Conservation (phyloP, 768 basidiomycete species). For the Kwoniella mangroviensis region DNA sequence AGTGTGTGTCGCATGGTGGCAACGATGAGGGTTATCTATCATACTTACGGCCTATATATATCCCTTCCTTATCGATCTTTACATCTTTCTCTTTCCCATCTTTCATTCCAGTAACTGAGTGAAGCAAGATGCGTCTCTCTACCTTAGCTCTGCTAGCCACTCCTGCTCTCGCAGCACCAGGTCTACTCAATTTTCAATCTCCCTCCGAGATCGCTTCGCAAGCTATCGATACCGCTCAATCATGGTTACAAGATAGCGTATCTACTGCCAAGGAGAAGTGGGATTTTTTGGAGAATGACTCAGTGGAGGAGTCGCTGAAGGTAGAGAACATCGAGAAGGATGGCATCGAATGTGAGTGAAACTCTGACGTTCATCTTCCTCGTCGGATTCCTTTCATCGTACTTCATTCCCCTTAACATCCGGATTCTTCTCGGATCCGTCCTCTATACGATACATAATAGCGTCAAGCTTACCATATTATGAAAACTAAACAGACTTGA, state of each 20-base stretch:
- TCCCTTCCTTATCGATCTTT: not conserved
- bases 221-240: conserved; percentile 41
- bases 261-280: conserved; percentile 27
- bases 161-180: conserved; percentile 31
- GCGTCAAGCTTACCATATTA: not conserved
- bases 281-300: conserved; percentile 33
- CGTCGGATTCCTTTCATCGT: not conserved
- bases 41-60: not conserved
- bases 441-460: not conserved
- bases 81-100: not conserved
- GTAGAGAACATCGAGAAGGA: conserved; percentile 33
- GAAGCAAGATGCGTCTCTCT: conserved; percentile 18
- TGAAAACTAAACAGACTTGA: conserved; percentile 37
- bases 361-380: not conserved
- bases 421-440: not conserved
- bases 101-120: not conserved
- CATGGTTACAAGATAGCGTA: conserved; percentile 38
- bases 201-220: conserved; percentile 46
- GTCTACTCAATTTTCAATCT: conserved; percentile 25
- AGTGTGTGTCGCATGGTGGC: not conserved
- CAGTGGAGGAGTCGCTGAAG: conserved; percentile 25
- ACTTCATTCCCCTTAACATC: not conserved
- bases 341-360: conserved; percentile 49
- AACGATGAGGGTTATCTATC: not conserved
- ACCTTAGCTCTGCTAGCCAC: conserved; percentile 24